Percentiles rank a stretch among this genome's conserved stretches.
phyloP scores from a whole-genome alignment of 441 rosid genomes.

The Adansonia grandidieri region DNA sequence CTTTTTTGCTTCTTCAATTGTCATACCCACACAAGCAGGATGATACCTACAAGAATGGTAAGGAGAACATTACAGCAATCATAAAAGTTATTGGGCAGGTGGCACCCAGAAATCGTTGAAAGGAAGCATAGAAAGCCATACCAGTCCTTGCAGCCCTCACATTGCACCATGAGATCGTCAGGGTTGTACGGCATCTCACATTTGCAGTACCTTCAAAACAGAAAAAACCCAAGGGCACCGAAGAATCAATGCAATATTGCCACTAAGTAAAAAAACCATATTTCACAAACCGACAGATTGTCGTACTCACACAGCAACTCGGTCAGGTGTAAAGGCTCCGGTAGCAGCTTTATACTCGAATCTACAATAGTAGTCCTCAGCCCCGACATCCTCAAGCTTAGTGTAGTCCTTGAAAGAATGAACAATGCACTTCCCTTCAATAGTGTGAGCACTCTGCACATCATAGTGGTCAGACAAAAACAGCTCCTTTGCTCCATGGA shows the following conservation, averaged over 20 bases:
- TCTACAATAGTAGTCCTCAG: conserved; percentile 60
- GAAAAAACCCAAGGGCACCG: background rate
- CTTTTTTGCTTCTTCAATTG: conserved; percentile 62
- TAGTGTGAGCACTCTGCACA: conserved; percentile 62
- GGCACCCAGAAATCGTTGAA: background rate
- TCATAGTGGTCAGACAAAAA: conserved; percentile 64
- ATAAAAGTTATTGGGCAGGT: background rate
- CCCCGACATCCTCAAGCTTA: conserved; percentile 58
- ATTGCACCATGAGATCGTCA: conserved; percentile 65
- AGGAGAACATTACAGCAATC: background rate
- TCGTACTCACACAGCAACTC: conserved; percentile 62
- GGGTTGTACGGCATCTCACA: conserved; percentile 74
- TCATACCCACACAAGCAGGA: conserved; percentile 66
- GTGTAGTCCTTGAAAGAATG: conserved; percentile 59
- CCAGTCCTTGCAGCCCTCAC: conserved; percentile 74
- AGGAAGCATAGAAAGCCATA: conserved; percentile 29
- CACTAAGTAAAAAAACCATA: conserved; percentile 18
- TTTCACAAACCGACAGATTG: conserved; percentile 11
- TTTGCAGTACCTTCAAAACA: conserved; percentile 54
- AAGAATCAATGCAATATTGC: conserved; percentile 20
- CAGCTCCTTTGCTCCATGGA: conserved; percentile 68
- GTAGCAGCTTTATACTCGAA: conserved; percentile 67
- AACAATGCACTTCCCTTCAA: conserved; percentile 63
- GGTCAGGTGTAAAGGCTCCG: conserved; percentile 57
- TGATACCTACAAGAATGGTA: conserved; percentile 52